phyloP scores from a whole-genome alignment of 1,284 basidiomycete genomes.

The Leccinum subrobustum region DNA sequence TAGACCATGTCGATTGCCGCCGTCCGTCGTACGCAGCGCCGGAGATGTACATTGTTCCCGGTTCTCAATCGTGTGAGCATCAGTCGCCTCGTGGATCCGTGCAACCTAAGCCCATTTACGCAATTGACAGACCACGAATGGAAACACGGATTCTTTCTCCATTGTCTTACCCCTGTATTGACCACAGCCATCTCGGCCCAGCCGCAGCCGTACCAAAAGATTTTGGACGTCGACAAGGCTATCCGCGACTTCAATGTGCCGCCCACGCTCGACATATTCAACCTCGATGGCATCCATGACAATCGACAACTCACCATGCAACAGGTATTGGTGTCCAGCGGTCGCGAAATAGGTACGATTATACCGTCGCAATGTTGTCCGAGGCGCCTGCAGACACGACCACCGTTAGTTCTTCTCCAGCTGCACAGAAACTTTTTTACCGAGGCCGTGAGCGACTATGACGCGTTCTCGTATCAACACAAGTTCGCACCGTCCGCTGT shows the following conservation, averaged over 20 bases:
- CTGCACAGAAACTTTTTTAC: conserved; percentile 75
- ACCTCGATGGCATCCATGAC: conserved; percentile 39
- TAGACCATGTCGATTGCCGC: conserved; percentile 66
- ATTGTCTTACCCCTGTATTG: conserved; percentile 64
- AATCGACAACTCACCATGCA: conserved; percentile 64
- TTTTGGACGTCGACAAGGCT: conserved; percentile 57
- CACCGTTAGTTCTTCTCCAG: conserved; percentile 59
- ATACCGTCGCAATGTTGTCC: conserved; percentile 4
- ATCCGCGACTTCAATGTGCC: conserved; percentile 63
- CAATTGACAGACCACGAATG: conserved; percentile 59
- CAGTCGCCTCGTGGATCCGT: background rate
- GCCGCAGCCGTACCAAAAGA: conserved; percentile 52
- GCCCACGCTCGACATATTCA: conserved; percentile 49
- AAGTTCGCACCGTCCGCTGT: conserved; percentile 69
- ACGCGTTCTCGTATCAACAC: conserved; percentile 61
- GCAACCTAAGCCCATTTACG: conserved; percentile 7
- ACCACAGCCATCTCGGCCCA: conserved; percentile 63
- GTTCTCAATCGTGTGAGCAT: conserved; percentile 65
- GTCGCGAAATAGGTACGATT: conserved; percentile 63
- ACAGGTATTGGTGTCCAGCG: conserved; percentile 61
- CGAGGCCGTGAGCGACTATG: conserved; percentile 59
- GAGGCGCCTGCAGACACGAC: conserved; percentile 6
- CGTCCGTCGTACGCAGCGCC: conserved; percentile 57
- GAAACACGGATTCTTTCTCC: conserved; percentile 68
- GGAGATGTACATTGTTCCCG: conserved; percentile 54